Conservation (phyloP, 1,139 yeast species). For the Zygoascus sp. region DNA sequence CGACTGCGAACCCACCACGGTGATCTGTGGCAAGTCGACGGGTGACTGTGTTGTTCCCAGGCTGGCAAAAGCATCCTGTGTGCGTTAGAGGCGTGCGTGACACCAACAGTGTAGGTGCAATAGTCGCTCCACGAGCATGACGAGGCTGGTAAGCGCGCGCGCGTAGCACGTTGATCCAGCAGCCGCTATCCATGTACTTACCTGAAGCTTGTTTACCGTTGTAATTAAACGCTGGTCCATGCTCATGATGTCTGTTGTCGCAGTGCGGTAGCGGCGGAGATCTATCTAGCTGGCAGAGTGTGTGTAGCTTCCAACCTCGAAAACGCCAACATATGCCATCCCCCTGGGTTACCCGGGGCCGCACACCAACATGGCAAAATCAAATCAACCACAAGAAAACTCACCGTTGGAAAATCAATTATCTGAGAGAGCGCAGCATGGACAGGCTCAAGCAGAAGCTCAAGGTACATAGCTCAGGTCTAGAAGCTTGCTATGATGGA, state of each 20-base stretch:
- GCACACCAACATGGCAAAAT: neutral
- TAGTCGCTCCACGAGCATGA: no score
- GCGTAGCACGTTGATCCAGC: no score
- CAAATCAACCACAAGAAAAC: neutral
- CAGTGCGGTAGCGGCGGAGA: neutral
- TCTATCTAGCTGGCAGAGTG: no score
- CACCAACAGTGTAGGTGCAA: no score
- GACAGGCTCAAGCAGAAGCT: neutral
- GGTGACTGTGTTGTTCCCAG: slow-evolving; percentile 55
- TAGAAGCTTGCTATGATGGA: neutral
- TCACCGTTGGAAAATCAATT: no score
- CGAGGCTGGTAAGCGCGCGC: no score
- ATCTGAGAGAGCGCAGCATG: no score
- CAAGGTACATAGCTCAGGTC: neutral
- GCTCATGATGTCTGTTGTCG: slow-evolving; percentile 3
- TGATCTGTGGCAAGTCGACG: slow-evolving; percentile 85
- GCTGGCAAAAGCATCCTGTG: slow-evolving; percentile 81
- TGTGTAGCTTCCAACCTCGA: no score
- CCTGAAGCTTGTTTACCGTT: slow-evolving; percentile 87
- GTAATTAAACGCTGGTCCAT: slow-evolving; percentile 90
- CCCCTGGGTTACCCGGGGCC: neutral
- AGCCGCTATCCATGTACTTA: slow-evolving; percentile 57
- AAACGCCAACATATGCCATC: neutral
- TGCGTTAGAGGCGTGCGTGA: neutral
- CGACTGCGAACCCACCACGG: slow-evolving; percentile 94